Percentiles rank a stretch among this genome's conserved stretches.
Evolutionary conservation across 352 stramenopile species (phyloP).

Genomic region (Pythium brachiatum): DNA sequence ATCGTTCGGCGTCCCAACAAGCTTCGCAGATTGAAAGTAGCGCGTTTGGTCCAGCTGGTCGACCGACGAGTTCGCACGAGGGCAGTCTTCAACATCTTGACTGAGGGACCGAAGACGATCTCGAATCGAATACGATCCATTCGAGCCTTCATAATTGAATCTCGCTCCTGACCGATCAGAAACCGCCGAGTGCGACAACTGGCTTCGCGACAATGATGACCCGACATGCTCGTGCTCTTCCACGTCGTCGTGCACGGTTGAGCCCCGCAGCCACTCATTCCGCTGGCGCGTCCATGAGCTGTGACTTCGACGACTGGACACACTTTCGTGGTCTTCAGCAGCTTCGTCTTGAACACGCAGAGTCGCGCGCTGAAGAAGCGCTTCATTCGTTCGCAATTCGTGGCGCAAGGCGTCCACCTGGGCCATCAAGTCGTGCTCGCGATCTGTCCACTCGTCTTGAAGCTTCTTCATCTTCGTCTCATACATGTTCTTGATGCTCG

Average conservation of each 20-base stretch:
- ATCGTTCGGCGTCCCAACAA: background rate
- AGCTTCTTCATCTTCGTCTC: conserved; percentile 43
- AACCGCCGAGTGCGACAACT: conserved; percentile 39
- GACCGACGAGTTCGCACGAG: background rate
- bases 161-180: conserved; percentile 5
- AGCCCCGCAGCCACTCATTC: conserved; percentile 13
- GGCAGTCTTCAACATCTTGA: background rate
- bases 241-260: conserved; percentile 25
- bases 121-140: background rate
- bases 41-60: background rate
- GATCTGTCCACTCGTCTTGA: conserved; percentile 41
- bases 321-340: background rate
- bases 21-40: background rate
- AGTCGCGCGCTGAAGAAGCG: conserved; percentile 19
- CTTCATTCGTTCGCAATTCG: conserved; percentile 40
- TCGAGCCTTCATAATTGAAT: background rate
- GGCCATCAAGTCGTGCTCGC: conserved; percentile 40
- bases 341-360: background rate
- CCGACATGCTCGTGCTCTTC: conserved; percentile 35
- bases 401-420: conserved; percentile 55
- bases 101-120: background rate
- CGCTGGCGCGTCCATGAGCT: conserved; percentile 14
- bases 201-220: conserved; percentile 55
- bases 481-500: conserved; percentile 45
- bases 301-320: background rate